Base-by-base conservation (phyloP, 345 rosid species). In the Anastatica hierochuntica region DNA sequence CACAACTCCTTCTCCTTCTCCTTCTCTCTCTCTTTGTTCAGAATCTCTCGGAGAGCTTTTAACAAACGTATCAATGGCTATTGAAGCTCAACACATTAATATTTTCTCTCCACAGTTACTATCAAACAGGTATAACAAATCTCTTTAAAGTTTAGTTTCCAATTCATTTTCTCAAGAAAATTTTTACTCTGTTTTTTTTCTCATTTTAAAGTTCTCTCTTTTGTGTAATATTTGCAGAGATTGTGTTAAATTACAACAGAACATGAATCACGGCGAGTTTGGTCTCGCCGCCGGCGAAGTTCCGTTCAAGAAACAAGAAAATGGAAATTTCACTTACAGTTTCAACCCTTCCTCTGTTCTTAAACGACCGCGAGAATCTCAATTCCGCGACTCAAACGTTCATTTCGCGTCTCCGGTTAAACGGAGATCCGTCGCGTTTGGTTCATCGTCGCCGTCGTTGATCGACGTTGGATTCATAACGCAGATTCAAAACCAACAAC, bases 401-500 rank as follows among this genome's bases (percentile, higher is more conserved):
- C 64, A 54, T 0, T 33, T 13, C 53, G 42, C 64, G 64, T 35
- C 64, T 44, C 18, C 57, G 31, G 43, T 60, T 10, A 78, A 73
- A 70, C 62, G 52, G 14, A 74, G 69, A 23, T 12, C 70, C 36
- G 58, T 65, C 11, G 58, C 46, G 7, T 20, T 72, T 14, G 62
- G 72, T 23, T 3, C 27, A 23, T n/a, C n/a, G n/a, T 23, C 27
- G 27, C 27, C 27, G 27, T 23, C 31, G 31, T 11, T 14, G 16
- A 21, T 20, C 2, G 43, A 64, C 57, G 39, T 62, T 16, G 77
- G 76, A 3, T 11, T 72, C 44, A 16, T 64, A 11, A 44, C 68
- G 4, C 81, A 75, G 70, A 75, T 81, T 62, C 85, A 81, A 3
- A 52, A 13, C 10, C 80, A 74, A 17, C 78, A 79, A 35, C 87